phyloP scores from a whole-genome alignment of 805 yeast genomes.

The Yarrowia keelungensis region DNA sequence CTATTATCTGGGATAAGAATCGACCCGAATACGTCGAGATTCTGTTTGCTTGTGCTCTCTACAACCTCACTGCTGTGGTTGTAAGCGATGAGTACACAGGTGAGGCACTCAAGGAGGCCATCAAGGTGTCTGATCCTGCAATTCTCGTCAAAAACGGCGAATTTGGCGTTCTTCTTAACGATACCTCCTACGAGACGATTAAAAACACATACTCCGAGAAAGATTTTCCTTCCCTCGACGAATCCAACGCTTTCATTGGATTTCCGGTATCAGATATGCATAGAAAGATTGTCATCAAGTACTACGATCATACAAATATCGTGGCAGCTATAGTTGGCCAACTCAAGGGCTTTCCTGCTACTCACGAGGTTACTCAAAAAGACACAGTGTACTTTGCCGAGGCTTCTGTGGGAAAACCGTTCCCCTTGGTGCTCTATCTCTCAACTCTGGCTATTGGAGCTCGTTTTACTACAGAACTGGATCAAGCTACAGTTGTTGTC shows the following conservation, averaged over 20 bases:
- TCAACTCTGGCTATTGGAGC: slow-evolving; percentile 48
- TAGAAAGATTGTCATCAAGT: slow-evolving; percentile 20
- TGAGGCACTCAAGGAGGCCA: neutral
- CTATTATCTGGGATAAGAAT: slow-evolving; percentile 49
- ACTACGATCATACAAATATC: slow-evolving; percentile 44
- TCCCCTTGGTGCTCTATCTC: slow-evolving; percentile 46
- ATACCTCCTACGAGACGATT: slow-evolving; percentile 2
- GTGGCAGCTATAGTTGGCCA: slow-evolving; percentile 52
- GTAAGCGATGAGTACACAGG: slow-evolving; percentile 36
- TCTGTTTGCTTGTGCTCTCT: slow-evolving; percentile 39
- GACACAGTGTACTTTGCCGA: slow-evolving; percentile 49
- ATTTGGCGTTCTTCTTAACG: slow-evolving; percentile 1
- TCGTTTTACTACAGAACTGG: slow-evolving; percentile 41
- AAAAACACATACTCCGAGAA: slow-evolving; percentile 24
- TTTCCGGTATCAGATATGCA: slow-evolving; percentile 34
- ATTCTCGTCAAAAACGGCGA: slow-evolving; percentile 2
- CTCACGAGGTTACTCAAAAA: slow-evolving; percentile 45
- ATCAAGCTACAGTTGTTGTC: slow-evolving; percentile 47
- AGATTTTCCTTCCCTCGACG: slow-evolving; percentile 25
- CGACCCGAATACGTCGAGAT: slow-evolving; percentile 29
- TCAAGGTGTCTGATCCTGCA: neutral
- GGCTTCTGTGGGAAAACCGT: slow-evolving; percentile 44
- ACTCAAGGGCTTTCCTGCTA: slow-evolving; percentile 48
- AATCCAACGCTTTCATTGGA: slow-evolving; percentile 30
- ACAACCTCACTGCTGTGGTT: slow-evolving; percentile 15